Evolutionary conservation across 2,329 filamentous ascomycete species (phyloP).

Genomic region (Ploettnerulaceae sp.): DNA sequence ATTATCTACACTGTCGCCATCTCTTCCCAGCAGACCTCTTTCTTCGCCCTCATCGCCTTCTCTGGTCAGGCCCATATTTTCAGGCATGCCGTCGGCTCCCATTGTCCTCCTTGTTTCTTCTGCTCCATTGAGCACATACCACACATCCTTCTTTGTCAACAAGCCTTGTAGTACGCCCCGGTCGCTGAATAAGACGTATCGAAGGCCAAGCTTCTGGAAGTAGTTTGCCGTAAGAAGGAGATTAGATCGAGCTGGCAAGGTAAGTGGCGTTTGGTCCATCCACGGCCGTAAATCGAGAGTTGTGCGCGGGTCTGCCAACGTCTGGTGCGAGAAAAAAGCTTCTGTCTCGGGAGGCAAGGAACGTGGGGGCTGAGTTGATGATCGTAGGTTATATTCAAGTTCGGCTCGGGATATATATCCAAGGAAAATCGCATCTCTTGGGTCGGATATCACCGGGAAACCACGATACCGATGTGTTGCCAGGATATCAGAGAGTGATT

Average conservation of each 20-base stretch:
- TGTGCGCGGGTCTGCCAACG: conserved; percentile 68
- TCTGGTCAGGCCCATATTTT: conserved; percentile 37
- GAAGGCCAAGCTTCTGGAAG: conserved; percentile 89
- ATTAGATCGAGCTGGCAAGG: conserved; percentile 68
- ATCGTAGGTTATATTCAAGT: conserved; percentile 72
- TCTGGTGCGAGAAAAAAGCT: conserved; percentile 79
- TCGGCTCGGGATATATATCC: conserved; percentile 95
- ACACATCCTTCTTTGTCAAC: conserved; percentile 95
- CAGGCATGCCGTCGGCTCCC: conserved; percentile 33
- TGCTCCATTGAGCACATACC: conserved; percentile 81
- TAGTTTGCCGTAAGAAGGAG: conserved; percentile 85
- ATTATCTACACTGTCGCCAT: conserved; percentile 29
- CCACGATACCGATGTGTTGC: conserved; percentile 74
- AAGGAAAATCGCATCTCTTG: conserved; percentile 70
- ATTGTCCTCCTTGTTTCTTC: conserved; percentile 51
- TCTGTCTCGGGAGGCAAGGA: conserved; percentile 66
- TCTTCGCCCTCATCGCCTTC: conserved; percentile 40
- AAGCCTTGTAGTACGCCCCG: conserved; percentile 77
- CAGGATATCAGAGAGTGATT: conserved; percentile 66
- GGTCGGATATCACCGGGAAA: conserved; percentile 82
- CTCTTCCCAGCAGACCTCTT: conserved; percentile 39
- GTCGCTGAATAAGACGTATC: conserved; percentile 85
- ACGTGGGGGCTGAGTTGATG: conserved; percentile 51
- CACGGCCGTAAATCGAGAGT: conserved; percentile 88
- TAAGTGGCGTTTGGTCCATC: conserved; percentile 99